Base-by-base conservation (phyloP, 352 stramenopile species). In the Globisporangium nodosum region DNA sequence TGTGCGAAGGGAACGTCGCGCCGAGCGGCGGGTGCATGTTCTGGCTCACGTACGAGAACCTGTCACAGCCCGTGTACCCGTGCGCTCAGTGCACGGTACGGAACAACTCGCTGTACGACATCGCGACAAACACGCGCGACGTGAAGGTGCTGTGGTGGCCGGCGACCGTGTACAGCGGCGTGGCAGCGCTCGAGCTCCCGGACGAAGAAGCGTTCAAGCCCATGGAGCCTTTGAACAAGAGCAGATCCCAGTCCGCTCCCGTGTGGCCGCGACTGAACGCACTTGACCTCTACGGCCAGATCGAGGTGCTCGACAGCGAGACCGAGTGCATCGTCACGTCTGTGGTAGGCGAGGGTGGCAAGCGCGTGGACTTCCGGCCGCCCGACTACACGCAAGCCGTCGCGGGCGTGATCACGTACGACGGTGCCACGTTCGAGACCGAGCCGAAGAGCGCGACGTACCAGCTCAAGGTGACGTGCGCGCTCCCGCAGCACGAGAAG, bases 111-210 rank as follows among this genome's bases (percentile, higher is more conserved):
- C 40, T 80, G 1, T 90, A 90, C 50, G 59, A 85, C 30, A 66
- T 74, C 15, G 69, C 79, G 39, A 90, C 79, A 5, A 90, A 90
- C 58, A 84, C 79, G 1, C 63, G 76, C 8, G 61, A 74, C 13
- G 75, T 87, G 5, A 57, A 71, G 8, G 64, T 81, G 5, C 60
- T 81, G 52, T 90, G 79, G 79, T 90, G 79, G 79, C 79, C 79
- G 9, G 33, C 49, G 0, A 76, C 69, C 12, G 65, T 82, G 13
- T 78, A 66, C 1, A 84, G 69, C 52, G 75, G 75, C 0, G 53
- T 85, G 0, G 9, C 49, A 6, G 64, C 70, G 0, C 54, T 90
- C 21, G 71, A 88, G 46, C 61, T 53, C 4, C 54, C 69, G 0
- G 77, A 87, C 31, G 73, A 87, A 43, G 75, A 82, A n/a, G 79